Conservation (phyloP, 2,329 filamentous ascomycete species). For the Colletotrichum destructivum region DNA sequence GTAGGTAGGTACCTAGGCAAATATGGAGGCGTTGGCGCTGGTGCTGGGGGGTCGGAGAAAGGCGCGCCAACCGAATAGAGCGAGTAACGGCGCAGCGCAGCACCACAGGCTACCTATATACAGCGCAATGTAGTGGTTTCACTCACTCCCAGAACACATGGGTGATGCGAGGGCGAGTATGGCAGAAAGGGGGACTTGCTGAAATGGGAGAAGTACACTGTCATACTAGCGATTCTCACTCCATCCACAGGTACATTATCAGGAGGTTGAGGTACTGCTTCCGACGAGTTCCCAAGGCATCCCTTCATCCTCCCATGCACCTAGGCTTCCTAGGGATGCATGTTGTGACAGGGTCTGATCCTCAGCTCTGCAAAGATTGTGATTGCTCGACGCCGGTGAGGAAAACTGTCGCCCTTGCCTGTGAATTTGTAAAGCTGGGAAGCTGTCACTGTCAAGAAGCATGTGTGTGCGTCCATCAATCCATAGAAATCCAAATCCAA, state of each 20-base stretch:
- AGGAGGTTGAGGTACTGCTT: not conserved
- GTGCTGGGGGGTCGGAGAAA: not conserved
- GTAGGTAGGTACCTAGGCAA: too few relatives aligned
- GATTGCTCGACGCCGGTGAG: conserved; percentile 9
- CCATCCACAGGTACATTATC: not conserved
- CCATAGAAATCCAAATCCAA: not conserved
- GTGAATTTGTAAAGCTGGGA: not conserved
- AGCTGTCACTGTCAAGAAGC: not conserved
- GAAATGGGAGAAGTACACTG: not conserved
- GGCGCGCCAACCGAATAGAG: conserved; percentile 33
- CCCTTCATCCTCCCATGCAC: not conserved
- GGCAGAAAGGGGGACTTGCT: not conserved
- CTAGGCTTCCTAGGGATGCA: not conserved
- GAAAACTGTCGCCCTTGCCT: not conserved
- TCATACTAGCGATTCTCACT: not conserved
- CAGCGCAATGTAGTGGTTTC: conserved; percentile 15
- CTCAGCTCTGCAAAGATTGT: conserved; percentile 30
- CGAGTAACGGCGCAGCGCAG: conserved; percentile 1
- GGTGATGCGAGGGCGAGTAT: not conserved
- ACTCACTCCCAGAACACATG: conserved; percentile 23
- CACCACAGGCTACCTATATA: not conserved
- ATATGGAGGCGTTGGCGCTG: conserved; percentile 6
- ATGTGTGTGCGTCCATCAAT: not conserved
- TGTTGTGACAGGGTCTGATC: conserved; percentile 38
- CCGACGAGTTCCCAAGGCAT: not conserved